Base-by-base conservation (phyloP, 371 early-diverging fungal species). In the Enteropsectra breve region DNA sequence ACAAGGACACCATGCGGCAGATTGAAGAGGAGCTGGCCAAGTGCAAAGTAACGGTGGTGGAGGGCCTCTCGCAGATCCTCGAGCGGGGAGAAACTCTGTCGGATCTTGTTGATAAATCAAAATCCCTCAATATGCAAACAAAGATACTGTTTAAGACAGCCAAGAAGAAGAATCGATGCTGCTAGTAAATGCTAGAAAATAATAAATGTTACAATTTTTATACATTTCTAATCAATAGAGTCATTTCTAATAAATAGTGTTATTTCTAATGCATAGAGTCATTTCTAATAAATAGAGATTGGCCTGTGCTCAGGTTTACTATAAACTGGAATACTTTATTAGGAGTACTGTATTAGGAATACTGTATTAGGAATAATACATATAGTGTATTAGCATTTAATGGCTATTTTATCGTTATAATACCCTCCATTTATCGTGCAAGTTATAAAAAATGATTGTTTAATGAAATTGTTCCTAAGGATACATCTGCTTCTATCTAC, bases 61-160 rank as follows among this genome's bases (percentile, higher is more conserved):
- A 92, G 80, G 96, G 97, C 0, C 91, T 97, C 71, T 91, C 94
- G 66, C 86, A 87, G 28, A 85, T 96, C 11, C 79, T 97, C 70
- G 86, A 91, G 66, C 85, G 98, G 63, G 93, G 92, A 26, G 94
- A 94, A 78, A 91, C 88, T 81, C 81, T 97, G 66, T 93, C 93
- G 68, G 86, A 87, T 68, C 83, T 97, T 37, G 91, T 96, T 2
- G 87, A 87, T 61, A 83, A 87, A 68, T 87, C 88, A 15, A 91
- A 92, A 69, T 83, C 85, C 8, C 83, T 97, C 46, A 89, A 90
- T 21, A 82, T 80, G 30, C 88, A 90, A 80, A 88, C 91, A 36
- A 94, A 94, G 77, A 86, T 87, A 84, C 91, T 97, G 69, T 97
- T 92, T 83, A 94, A 92, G 82, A 86, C 90, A 2, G 96, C 96